A percentile compares a stretch with the other conserved stretches of the same genome.
Evolutionary conservation across 495 filamentous ascomycete species (phyloP).

Genomic region (Aspergillus funiculosus): DNA sequence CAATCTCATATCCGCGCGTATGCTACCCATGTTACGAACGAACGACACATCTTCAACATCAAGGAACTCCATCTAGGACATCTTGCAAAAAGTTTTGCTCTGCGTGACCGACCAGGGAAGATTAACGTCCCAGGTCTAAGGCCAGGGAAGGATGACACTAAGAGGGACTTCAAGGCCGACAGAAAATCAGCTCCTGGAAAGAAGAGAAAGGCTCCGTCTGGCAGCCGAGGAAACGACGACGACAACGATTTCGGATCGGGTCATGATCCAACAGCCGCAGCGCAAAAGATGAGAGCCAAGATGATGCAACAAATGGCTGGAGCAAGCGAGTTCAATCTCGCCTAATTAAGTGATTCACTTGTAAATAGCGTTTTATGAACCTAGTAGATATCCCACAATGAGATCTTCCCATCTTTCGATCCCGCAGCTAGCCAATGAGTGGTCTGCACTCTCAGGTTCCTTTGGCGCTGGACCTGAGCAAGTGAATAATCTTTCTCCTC

Average conservation of each 20-base stretch:
- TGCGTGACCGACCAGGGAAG: constrained; percentile 81
- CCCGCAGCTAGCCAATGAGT: constrained; percentile 89
- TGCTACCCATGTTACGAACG: constrained; percentile 80
- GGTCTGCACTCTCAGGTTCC: constrained; percentile 57
- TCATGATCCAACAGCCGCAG: constrained; percentile 56
- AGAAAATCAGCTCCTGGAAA: constrained; percentile 31
- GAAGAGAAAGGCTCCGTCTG: constrained; percentile 33
- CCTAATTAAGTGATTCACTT: constrained; percentile 37
- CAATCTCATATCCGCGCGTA: constrained; percentile 92
- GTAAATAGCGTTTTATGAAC: constrained; percentile 26
- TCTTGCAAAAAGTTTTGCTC: constrained; percentile 83
- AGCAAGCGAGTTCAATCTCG: constrained; percentile 85
- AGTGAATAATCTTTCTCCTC: constrained; percentile 24
- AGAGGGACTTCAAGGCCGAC: constrained; percentile 45
- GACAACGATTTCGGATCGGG: constrained; percentile 29
- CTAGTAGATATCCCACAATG: constrained; percentile 93
- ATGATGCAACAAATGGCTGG: constrained; percentile 69
- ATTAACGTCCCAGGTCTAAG: constrained; percentile 68
- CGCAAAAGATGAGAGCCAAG: constrained; percentile 71
- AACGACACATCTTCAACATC: constrained; percentile 81
- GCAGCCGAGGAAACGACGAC: constrained; percentile 25
- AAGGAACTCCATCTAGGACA: constrained; percentile 86
- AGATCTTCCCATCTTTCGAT: constrained; percentile 92
- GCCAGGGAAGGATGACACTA: constrained; percentile 37
- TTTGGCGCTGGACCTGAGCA: constrained; percentile 52